Base-by-base conservation (phyloP, 352 stramenopile genomes). In the Phytopythium sindhum region DNA sequence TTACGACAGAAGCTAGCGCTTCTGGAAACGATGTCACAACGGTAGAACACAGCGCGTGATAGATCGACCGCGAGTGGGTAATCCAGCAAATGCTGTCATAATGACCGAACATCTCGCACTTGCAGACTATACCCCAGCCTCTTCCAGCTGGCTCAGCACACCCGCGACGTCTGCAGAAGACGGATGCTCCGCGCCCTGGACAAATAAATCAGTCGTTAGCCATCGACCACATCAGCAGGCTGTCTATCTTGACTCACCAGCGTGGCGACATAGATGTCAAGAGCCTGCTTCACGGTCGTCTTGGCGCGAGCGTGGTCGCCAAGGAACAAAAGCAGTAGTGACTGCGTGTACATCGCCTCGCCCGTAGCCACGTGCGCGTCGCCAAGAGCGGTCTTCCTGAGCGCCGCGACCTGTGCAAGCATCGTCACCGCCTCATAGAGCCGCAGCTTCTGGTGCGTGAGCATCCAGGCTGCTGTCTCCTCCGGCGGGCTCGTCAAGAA, bases 401-500 rank as follows among this genome's bases (percentile, higher is more conserved):
- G 72, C 21, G 41, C 63, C n/a, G 72, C 61, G 15, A 91, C 80
- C 45, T 83, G 70, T n/a, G 81, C 67, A 8, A 91, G 69, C 81
- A 91, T 93, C 21, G 52, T 45, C 6, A 63, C 80, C 8, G 80
- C 77, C 53, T 91, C 80, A 44, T 78, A 73, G 55, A 90, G 80
- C 23, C 78, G 79, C 31, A 84, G 66, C 15, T 74, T 76, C 59
- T 88, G 77, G 58, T 88, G 69, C 57, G 78, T 66, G 47, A 86
- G 69, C 79, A 88, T 86, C 79, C 79, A 90, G 15, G 77, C 72
- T 23, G 73, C 81, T 8, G 77, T 85, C 15, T 84, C 79, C 33
- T 90, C 77, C 0, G 81, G 81, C 33, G 81, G 81, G 48, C 85
- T 87, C 7, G 81, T 88, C n/a, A 88, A 59, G 61, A 90, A 90